Evolutionary conservation across 495 filamentous ascomycete species (phyloP).

Genomic region (Penicillium herquei): DNA sequence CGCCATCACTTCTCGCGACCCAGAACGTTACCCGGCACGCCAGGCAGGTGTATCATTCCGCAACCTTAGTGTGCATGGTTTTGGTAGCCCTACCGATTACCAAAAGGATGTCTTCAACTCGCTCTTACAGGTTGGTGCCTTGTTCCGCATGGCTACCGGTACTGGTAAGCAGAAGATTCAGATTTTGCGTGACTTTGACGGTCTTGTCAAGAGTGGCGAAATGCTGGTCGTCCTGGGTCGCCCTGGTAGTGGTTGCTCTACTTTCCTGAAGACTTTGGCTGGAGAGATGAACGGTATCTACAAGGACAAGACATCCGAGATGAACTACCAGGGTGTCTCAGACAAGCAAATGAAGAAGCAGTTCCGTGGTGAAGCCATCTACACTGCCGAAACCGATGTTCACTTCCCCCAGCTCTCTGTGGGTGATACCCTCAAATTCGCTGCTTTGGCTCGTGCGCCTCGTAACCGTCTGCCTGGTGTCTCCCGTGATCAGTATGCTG

Average conservation of each 20-base stretch:
- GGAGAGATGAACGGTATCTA: conserved; percentile 75
- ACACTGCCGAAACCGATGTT: conserved; percentile 63
- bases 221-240: conserved; percentile 79
- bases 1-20: conserved; percentile 47
- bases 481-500: conserved; percentile 44
- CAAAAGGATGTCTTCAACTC: conserved; percentile 78
- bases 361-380: conserved; percentile 70
- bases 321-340: conserved; percentile 76
- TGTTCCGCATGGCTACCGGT: conserved; percentile 43
- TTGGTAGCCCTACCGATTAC: conserved; percentile 73
- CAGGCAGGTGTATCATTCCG: conserved; percentile 50
- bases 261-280: conserved; percentile 69
- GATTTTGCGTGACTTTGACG: conserved; percentile 72
- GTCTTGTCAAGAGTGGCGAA: conserved; percentile 70
- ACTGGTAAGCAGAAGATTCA: conserved; percentile 58
- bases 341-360: conserved; percentile 63
- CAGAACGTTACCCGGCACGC: conserved; percentile 43
- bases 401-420: conserved; percentile 68
- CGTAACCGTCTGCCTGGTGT: conserved; percentile 49
- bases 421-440: conserved; percentile 65
- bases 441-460: conserved; percentile 52
- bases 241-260: conserved; percentile 71
- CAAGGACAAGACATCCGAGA: conserved; percentile 53
- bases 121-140: conserved; percentile 53
- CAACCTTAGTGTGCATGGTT: conserved; percentile 74